Base-by-base conservation (phyloP, 2,329 filamentous ascomycete genomes). In the Dactylonectria macrodidyma region DNA sequence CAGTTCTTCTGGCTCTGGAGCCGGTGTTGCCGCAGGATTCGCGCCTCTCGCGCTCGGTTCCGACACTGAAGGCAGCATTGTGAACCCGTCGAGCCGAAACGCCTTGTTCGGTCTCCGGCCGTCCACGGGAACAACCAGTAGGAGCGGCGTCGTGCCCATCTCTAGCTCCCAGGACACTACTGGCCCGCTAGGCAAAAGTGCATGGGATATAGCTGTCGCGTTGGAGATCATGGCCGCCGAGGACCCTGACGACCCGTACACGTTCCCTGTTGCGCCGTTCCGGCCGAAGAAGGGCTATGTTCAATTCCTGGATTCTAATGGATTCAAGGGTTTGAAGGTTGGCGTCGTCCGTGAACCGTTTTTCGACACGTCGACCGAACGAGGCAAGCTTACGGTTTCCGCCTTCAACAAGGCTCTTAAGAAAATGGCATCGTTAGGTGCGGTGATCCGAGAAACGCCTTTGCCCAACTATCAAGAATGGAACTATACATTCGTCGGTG, bases 401-500 rank as follows among this genome's bases (percentile, higher is more conserved):
- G 3, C 30, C 7, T 55, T 55, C 51, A 24, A 55, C 33, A 34
- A 38, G 51, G 30, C 51, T 36, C 51, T 55, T 3, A 50, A 48
- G 14, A 50, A 48, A 30, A 59, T 59, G 36, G 10, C 36, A 5
- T 34, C 36, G 3, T n/a, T 58, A 5, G 55, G 55, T 47, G 55
- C 55, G 8, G 33, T 33, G 3, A 7, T 58, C 41, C 22, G 41
- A 9, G 55, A 58, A 26, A 58, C 55, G 12, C 55, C 55, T 3
- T 22, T 61, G 14, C 59, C 59, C 10, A 61, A 61, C 22, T 22
- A 41, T 3, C 11, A 44, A 16, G 19, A 33, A 10, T 61, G 59
- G 59, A 52, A 51, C 34, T 52, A 61, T 44, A 41, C 48, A n/a
- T 61, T 61, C n/a, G 48, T 61, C 16, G 59, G 59, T 5, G 59